Evolutionary conservation across 495 filamentous ascomycete species (phyloP).

Genomic region (Hypoxylon crocopeplum): DNA sequence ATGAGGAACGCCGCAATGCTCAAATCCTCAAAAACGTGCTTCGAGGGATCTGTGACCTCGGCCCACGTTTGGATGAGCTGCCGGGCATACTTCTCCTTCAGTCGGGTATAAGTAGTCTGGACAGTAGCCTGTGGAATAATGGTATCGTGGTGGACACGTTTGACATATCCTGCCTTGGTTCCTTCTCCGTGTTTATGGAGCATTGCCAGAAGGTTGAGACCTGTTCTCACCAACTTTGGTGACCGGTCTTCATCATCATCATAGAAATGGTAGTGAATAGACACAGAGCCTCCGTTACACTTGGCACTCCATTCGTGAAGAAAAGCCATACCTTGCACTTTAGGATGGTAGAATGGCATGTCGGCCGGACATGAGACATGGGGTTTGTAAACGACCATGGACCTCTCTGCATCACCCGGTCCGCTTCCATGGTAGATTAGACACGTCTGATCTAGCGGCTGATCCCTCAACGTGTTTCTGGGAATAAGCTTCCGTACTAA

Average conservation of each 20-base stretch:
- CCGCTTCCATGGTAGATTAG: conserved; percentile 61
- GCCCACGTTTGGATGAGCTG: conserved; percentile 73
- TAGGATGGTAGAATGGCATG: conserved; percentile 87
- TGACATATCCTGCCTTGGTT: conserved; percentile 66
- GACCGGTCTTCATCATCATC: conserved; percentile 46
- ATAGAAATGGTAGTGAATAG: conserved; percentile 73
- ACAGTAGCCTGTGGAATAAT: conserved; percentile 74
- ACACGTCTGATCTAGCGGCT: conserved; percentile 78
- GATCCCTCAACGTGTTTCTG: conserved; percentile 77
- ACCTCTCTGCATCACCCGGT: conserved; percentile 40
- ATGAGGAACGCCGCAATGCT: conserved; percentile 92
- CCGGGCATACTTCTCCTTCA: conserved; percentile 78
- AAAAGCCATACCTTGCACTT: conserved; percentile 74
- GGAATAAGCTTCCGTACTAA: conserved; percentile 80
- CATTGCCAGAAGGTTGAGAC: conserved; percentile 70
- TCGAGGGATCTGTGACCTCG: conserved; percentile 84
- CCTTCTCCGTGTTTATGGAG: conserved; percentile 80
- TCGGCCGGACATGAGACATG: conserved; percentile 66
- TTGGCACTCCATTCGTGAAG: conserved; percentile 64
- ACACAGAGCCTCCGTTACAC: conserved; percentile 57
- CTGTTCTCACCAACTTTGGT: conserved; percentile 71
- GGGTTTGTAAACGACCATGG: conserved; percentile 79
- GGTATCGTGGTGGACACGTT: conserved; percentile 77
- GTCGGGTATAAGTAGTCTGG: conserved; percentile 80
- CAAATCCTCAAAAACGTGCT: conserved; percentile 95